Evolutionary conservation across 2,329 filamentous ascomycete genomes (phyloP).

Genomic region (Fusarium globosum): DNA sequence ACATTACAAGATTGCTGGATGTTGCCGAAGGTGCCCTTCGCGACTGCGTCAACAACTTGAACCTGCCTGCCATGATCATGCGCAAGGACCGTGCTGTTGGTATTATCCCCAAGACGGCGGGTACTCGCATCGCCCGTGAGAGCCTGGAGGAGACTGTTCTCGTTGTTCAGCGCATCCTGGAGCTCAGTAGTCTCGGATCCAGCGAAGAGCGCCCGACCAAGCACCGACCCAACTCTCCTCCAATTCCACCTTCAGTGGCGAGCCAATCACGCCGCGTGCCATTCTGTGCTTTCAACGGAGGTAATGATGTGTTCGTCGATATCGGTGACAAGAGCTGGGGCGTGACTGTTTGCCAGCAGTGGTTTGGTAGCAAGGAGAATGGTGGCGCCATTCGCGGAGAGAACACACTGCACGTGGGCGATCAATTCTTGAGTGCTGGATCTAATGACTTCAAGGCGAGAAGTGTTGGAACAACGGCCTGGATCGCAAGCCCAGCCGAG

Average conservation of each 20-base stretch:
- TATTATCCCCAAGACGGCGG: conserved; percentile 73
- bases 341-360: conserved; percentile 90
- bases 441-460: conserved; percentile 98
- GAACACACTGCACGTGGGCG: conserved; percentile 92
- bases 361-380: conserved; percentile 71
- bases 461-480: conserved; percentile 91
- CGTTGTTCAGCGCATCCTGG: conserved; percentile 91
- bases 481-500: conserved; percentile 93
- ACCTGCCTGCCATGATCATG: conserved; percentile 81
- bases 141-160: conserved; percentile 95
- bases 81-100: conserved; percentile 91
- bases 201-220: conserved; percentile 45
- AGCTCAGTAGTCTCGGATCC: conserved; percentile 73
- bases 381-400: conserved; percentile 69
- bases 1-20: conserved; percentile 85
- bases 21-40: conserved; percentile 85
- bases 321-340: conserved; percentile 99
- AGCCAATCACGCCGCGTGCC: conserved; percentile 65
- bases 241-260: conserved; percentile 24
- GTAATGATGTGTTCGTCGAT: conserved; percentile 97
- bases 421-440: conserved; percentile 95
- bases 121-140: conserved; percentile 81
- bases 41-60: conserved; percentile 83
- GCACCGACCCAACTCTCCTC: conserved; percentile 33
- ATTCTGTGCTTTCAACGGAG: conserved; percentile 98